phyloP scores from a whole-genome alignment of 164 flowering plant species.

The Annona cherimola region DNA sequence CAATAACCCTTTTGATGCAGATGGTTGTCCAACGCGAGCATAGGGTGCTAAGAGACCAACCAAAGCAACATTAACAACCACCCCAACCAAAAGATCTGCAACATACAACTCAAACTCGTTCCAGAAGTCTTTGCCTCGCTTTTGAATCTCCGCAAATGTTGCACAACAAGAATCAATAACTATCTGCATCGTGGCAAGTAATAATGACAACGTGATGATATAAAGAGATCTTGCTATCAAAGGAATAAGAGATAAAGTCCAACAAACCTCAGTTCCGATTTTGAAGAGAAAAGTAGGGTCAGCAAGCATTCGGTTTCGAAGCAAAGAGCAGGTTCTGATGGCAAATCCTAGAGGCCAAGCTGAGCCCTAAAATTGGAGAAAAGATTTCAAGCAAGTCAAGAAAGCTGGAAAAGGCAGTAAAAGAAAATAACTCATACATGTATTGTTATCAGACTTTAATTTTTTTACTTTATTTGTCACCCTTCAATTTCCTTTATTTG shows the following conservation, averaged over 20 bases:
- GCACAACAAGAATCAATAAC: constrained; percentile 95
- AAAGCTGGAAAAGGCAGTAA: background rate
- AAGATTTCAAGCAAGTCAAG: background rate
- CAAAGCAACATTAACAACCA: constrained; percentile 72
- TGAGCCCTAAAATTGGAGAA: constrained; percentile 37
- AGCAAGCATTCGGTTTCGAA: constrained; percentile 81
- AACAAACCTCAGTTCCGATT: constrained; percentile 79
- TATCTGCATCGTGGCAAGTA: constrained; percentile 40
- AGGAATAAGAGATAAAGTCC: background rate
- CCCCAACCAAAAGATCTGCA: constrained; percentile 81
- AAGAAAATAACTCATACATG: background rate
- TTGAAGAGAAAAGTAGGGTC: constrained; percentile 86
- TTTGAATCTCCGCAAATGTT: constrained; percentile 88
- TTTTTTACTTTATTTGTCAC: background rate
- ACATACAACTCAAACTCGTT: constrained; percentile 81
- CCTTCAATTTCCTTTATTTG: background rate
- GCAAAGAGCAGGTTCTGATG: constrained; percentile 57
- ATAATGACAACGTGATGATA: background rate
- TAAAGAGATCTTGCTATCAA: background rate
- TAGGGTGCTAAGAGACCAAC: constrained; percentile 90
- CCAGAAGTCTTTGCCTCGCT: constrained; percentile 94
- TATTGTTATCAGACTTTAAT: background rate
- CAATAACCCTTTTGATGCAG: constrained; percentile 49
- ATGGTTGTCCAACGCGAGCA: constrained; percentile 68
- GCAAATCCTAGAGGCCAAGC: constrained; percentile 55